Conservation (phyloP, 2,329 filamentous ascomycete genomes). For the Zymoseptoria passerinii region DNA sequence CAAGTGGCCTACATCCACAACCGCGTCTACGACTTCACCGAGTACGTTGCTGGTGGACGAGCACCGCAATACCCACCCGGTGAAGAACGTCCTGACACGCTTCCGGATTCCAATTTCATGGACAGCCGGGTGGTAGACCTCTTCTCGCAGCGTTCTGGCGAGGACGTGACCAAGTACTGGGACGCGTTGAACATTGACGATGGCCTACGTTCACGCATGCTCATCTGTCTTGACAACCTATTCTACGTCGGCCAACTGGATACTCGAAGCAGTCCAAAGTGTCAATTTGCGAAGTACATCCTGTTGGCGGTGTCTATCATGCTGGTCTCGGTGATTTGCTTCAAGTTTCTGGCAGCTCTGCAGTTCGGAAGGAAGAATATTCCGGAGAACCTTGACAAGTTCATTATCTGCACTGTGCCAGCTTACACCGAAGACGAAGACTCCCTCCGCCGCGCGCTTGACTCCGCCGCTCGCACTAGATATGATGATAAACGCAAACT, state of each 20-base stretch:
- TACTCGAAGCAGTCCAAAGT: constrained; percentile 76
- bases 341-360: constrained; percentile 95
- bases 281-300: constrained; percentile 83
- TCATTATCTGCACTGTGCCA: constrained; percentile 94
- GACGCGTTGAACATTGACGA: constrained; percentile 55
- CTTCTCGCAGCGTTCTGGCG: constrained; percentile 66
- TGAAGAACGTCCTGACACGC: constrained; percentile 39
- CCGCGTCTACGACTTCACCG: constrained; percentile 81
- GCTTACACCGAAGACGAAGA: constrained; percentile 99
- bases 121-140: constrained; percentile 61
- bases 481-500: constrained; percentile 99
- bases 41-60: constrained; percentile 70
- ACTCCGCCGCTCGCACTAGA: constrained; percentile 87
- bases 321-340: constrained; percentile 71
- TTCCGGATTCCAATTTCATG: constrained; percentile 68
- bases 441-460: constrained; percentile 89
- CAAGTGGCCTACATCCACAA: constrained; percentile 70
- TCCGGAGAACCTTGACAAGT: constrained; percentile 95
- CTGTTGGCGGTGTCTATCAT: constrained; percentile 76
- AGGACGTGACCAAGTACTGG: constrained; percentile 80
- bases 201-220: constrained; percentile 57
- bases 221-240: constrained; percentile 79
- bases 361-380: constrained; percentile 88
- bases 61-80: constrained; percentile 51
- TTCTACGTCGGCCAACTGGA: constrained; percentile 92